These are phyloP conservation scores for Scheffersomyces lignosus DNA, from an alignment of 805 yeast genomes.

Conservation along the genomic window DNA sequence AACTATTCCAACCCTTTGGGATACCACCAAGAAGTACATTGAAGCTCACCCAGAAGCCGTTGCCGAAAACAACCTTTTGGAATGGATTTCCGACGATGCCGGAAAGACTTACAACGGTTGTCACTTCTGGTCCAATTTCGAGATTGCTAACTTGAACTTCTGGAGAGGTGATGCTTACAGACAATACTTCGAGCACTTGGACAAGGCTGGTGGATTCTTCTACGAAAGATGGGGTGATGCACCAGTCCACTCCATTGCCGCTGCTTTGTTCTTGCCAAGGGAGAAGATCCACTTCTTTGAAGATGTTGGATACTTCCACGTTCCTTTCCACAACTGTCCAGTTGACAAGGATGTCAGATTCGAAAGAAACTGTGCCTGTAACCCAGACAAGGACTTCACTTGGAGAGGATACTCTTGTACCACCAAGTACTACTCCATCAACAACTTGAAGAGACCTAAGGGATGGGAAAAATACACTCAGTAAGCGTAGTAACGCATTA, in stretches of 20 bases:
- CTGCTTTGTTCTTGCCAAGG: conserved; percentile 69
- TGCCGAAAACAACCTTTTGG: conserved; percentile 64
- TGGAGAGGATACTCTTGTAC: conserved; percentile 77
- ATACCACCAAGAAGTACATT: conserved; percentile 67
- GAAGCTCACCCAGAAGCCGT: conserved; percentile 59
- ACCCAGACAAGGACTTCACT: conserved; percentile 71
- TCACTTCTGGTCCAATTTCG: conserved; percentile 92
- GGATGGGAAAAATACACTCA: conserved; percentile 67
- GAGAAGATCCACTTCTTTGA: conserved; percentile 74
- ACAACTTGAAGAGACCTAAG: conserved; percentile 56
- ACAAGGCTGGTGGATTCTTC: conserved; percentile 85
- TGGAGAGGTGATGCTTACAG: conserved; percentile 74
- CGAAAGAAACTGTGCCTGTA: conserved; percentile 69
- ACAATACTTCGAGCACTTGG: conserved; percentile 71
- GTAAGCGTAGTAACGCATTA: conserved; percentile 13
- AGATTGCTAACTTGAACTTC: conserved; percentile 70
- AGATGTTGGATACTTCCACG: conserved; percentile 83
- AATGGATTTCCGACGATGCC: conserved; percentile 66
- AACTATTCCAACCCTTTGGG: conserved; percentile 87
- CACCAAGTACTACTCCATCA: conserved; percentile 56
- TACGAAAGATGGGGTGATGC: conserved; percentile 96
- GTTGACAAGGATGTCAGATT: conserved; percentile 57
- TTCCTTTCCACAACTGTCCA: conserved; percentile 82
- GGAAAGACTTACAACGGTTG: conserved; percentile 76
- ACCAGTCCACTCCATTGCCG: conserved; percentile 89